Evolutionary conservation across 2,329 filamentous ascomycete species (phyloP), one percentile per base, ranked within the genome.

Genomic region (Didymella keratinophila): DNA sequence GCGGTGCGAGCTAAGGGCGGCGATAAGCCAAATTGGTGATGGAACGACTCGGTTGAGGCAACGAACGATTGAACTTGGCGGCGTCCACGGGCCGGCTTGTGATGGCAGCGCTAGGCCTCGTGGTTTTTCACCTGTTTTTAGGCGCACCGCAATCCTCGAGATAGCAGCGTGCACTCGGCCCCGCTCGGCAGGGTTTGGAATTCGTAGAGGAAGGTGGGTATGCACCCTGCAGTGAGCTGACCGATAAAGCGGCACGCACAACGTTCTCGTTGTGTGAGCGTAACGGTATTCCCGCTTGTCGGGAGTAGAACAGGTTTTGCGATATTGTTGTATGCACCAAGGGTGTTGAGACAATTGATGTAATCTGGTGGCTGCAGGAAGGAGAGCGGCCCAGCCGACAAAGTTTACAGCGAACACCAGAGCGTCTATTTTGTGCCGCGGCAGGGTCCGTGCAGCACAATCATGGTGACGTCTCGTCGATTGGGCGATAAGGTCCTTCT

Each of bases 401-500:
- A 43, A 30, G 49, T 49, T 52, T 39, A 44, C 23, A 16, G 16
- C 32, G 12, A 32, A 23, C 34, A 25, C 37, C 39, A 37, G 32
- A 32, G 39, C 20, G 30, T 53, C 50, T 52, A 41, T 53, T 32
- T 37, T 42, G 41, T 43, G 34, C 50, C 49, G 49, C 32, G 25
- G 34, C 21, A 46, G 41, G 23, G 28, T 28, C 37, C 20, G 37
- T 48, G 21, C 27, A 39, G 14, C 10, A n/a, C 16, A 16, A 23
- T 51, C 23, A 21, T 25, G 18, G 44, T 58, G 56, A 58, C 56
- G 56, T 58, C 45, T 28, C n/a, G 21, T 10, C 20, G 20, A 51
- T 50, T 54, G 45, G 56, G 46, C 56, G 50, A 58, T 51, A 54
- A 58, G 50, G 46, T 36, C 34, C 14, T 46, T 25, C 14, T 56